Evolutionary conservation across 2,329 filamentous ascomycete genomes (phyloP).

Genomic region (Penicillium sp.): DNA sequence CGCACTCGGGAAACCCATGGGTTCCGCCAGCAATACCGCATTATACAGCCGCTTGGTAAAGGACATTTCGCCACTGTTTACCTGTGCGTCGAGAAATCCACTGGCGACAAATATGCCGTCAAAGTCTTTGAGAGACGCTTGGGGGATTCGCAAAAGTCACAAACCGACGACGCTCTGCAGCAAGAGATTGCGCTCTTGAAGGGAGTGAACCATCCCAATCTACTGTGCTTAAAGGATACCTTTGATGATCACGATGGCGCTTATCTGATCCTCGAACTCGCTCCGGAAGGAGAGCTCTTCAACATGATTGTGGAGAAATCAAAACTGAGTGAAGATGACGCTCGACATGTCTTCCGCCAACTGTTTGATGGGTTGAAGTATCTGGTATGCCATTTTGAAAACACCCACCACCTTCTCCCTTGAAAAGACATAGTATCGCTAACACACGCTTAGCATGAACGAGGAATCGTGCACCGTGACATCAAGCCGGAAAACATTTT

Average conservation of each 20-base stretch:
- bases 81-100: conserved; percentile 81
- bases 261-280: conserved; percentile 87
- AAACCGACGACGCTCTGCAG: conserved; percentile 75
- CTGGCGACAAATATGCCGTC: conserved; percentile 81
- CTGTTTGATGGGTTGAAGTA: conserved; percentile 95
- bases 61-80: conserved; percentile 96
- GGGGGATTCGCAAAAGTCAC: conserved; percentile 79
- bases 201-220: conserved; percentile 92
- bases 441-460: conserved; percentile 72
- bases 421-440: background rate
- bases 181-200: conserved; percentile 96
- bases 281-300: conserved; percentile 91
- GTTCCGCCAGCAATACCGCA: conserved; percentile 83
- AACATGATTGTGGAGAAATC: conserved; percentile 90
- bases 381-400: conserved; percentile 66
- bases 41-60: conserved; percentile 84
- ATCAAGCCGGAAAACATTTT: conserved; percentile 98
- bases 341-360: conserved; percentile 84
- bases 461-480: conserved; percentile 94
- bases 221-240: conserved; percentile 90
- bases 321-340: conserved; percentile 80
- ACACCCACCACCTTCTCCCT: background rate
- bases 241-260: conserved; percentile 90
- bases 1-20: conserved; percentile 69
- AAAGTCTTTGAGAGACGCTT: conserved; percentile 90